These are phyloP conservation scores for Stellera chamaejasme DNA, from an alignment of 345 rosid species.

Conservation along the genomic window DNA sequence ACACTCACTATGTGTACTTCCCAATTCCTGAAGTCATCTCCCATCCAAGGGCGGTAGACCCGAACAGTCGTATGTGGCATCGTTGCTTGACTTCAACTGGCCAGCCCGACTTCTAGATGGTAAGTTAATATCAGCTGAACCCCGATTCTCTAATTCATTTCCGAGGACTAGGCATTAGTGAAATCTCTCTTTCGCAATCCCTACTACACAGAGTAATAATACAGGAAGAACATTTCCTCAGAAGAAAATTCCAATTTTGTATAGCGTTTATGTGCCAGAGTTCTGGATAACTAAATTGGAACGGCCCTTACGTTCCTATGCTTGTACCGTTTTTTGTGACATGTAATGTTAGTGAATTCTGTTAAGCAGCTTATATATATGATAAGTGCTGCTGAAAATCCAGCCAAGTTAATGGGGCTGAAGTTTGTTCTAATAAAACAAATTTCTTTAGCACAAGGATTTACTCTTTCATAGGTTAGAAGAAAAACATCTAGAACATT, in stretches of 20 bases:
- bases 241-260: not conserved
- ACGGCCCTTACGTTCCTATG: no score
- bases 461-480: no score
- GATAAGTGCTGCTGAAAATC: no score
- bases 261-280: slow-evolving; percentile 2
- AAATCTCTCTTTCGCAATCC: slow-evolving; percentile 3
- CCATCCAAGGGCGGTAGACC: slow-evolving; percentile 82
- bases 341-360: no score
- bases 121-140: slow-evolving; percentile 2
- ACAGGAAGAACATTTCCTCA: slow-evolving; percentile 1
- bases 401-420: no score
- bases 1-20: slow-evolving; percentile 90
- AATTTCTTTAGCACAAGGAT: no score
- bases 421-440: no score
- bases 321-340: no score
- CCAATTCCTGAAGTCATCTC: slow-evolving; percentile 93
- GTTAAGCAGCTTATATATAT: no score
- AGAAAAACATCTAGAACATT: no score
- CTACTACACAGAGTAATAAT: slow-evolving; percentile 10
- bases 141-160: not conserved
- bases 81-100: slow-evolving; percentile 97
- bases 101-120: slow-evolving; percentile 72
- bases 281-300: no score
- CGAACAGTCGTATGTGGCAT: slow-evolving; percentile 98
- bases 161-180: slow-evolving; percentile 1